phyloP scores from a whole-genome alignment of 2,329 filamentous ascomycete species.

The Sclerotinia subarctica region DNA sequence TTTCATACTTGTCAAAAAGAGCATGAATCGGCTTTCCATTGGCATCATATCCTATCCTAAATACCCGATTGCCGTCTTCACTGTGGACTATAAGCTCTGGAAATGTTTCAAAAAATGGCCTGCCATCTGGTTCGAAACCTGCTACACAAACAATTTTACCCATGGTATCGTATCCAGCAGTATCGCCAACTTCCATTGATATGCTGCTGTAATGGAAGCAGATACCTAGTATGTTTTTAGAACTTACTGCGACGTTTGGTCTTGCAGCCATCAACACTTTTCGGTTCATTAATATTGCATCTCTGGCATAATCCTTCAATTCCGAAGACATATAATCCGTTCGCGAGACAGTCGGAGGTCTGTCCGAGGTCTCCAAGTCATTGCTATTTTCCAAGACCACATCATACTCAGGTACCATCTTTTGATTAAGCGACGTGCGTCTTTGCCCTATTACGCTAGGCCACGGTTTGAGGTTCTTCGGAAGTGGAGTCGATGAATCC shows the following conservation, averaged over 20 bases:
- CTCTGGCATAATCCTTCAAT: not conserved
- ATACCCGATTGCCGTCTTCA: not conserved
- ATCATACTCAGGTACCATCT: too few relatives aligned
- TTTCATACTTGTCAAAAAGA: not conserved
- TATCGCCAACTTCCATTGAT: not conserved
- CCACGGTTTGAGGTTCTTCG: not conserved
- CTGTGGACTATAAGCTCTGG: not conserved
- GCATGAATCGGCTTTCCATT: not conserved
- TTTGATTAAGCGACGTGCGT: too few relatives aligned
- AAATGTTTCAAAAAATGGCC: not conserved
- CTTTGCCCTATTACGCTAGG: too few relatives aligned
- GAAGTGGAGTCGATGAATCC: not conserved
- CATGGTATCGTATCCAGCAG: not conserved
- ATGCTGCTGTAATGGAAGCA: not conserved
- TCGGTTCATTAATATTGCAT: not conserved
- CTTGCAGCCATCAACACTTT: not conserved
- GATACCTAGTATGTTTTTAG: not conserved
- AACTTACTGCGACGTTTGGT: not conserved
- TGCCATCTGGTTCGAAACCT: not conserved
- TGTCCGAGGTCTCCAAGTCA: not conserved
- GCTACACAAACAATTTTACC: not conserved
- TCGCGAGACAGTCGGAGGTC: not conserved
- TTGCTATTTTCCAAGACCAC: not conserved
- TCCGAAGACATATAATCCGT: not conserved
- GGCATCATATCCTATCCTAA: not conserved